Evolutionary conservation across 1,284 basidiomycete genomes (phyloP), one percentile per base, ranked within the genome.

Genomic region (Puccinia novopanici): DNA sequence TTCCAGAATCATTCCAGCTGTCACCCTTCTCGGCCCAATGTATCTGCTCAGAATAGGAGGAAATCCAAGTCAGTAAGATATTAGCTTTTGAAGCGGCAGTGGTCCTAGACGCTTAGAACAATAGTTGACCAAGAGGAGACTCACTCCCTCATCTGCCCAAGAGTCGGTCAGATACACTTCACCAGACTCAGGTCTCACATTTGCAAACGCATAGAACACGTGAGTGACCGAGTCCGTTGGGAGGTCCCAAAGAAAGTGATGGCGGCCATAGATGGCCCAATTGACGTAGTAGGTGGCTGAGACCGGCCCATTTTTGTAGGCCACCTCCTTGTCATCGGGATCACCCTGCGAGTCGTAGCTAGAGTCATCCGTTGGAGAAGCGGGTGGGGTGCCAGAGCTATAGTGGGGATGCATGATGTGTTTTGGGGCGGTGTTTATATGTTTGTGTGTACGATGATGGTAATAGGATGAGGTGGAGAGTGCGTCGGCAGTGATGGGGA

Each of bases 141-240:
- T 54, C 22, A 81, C 81, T 52, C 79, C 59, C 48, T 84, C 84
- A 80, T 86, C 85, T 30, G 85, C 82, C 85, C 85, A 86, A 24
- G 82, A 77, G 79, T 86, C 85, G n/a, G 84, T 84, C 52, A 86
- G 82, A 74, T 84, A 82, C 19, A 85, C 85, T 19, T 83, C 83
- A 30, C 85, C 85, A 15, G 83, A 83, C 54, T 85, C 84, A 0
- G 84, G 82, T 30, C 84, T 82, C 52, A 85, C 83, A 78, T 86
- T 85, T 54, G 85, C 85, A 78, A 86, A 86, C 6, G 85, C 84
- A 75, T 86, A 86, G 48, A 86, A 81, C 57, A 86, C 82, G 81
- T 86, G 85, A 12, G 84, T 85, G 27, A 86, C 82, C 17, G 82
- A 63, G 52, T 75, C 63, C 15, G 77, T 63, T 22, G 84, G 85